Evolutionary conservation across 768 basidiomycete species (phyloP).

Genomic region (Multifurca ochricompacta): DNA sequence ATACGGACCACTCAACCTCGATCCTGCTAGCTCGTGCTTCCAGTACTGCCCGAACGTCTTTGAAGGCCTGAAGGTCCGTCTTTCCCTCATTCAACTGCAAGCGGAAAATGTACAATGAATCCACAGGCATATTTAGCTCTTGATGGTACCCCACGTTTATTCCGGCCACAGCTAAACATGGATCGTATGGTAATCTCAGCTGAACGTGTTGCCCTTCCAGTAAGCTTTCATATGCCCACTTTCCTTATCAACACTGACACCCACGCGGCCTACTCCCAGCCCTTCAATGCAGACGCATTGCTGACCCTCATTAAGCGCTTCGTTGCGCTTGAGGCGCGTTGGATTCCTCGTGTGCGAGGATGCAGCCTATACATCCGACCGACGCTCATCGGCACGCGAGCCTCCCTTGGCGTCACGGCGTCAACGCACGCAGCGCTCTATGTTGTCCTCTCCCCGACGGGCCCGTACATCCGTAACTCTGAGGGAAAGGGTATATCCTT

Average conservation of each 20-base stretch:
- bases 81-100: not conserved
- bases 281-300: slow-evolving; percentile 40
- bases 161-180: slow-evolving; percentile 84
- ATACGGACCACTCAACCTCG: slow-evolving; percentile 50
- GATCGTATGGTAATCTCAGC: slow-evolving; percentile 63
- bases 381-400: slow-evolving; percentile 49
- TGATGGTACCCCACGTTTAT: slow-evolving; percentile 68
- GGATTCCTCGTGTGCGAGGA: slow-evolving; percentile 71
- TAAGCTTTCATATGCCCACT: slow-evolving; percentile 22
- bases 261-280: slow-evolving; percentile 21
- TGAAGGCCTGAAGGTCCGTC: slow-evolving; percentile 60
- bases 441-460: slow-evolving; percentile 66
- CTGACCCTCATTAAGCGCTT: slow-evolving; percentile 56
- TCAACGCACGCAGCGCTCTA: slow-evolving; percentile 79
- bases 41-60: slow-evolving; percentile 57
- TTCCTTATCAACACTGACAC: not conserved
- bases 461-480: slow-evolving; percentile 38
- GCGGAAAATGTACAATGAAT: not conserved
- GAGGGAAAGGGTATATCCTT: slow-evolving; percentile 29
- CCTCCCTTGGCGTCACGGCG: slow-evolving; percentile 57
- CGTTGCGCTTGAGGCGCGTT: slow-evolving; percentile 62
- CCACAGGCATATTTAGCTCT: slow-evolving; percentile 58
- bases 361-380: slow-evolving; percentile 86
- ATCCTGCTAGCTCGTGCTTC: slow-evolving; percentile 47
- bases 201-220: slow-evolving; percentile 61